Conservation (phyloP, 108 stramenopile genomes). For the Bacterosira constricta region DNA sequence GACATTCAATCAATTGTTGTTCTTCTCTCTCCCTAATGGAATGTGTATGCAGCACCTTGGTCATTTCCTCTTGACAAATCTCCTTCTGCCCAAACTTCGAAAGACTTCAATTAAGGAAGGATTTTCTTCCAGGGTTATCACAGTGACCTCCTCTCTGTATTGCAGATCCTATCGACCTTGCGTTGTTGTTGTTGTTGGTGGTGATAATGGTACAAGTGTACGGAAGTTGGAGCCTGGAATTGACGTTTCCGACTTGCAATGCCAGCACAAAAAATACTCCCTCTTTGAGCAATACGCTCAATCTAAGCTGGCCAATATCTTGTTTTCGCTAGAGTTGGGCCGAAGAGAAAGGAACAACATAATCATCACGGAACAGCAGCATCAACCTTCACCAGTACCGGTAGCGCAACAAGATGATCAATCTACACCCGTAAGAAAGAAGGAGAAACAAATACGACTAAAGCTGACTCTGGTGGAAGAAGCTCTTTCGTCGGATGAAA, state of each 20-base stretch:
- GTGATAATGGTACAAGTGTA: slow-evolving; percentile 48
- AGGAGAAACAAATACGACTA: neutral
- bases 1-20: too few relatives aligned
- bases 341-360: slow-evolving; percentile 34
- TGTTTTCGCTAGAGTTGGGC: slow-evolving; percentile 75
- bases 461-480: neutral
- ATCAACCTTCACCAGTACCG: neutral
- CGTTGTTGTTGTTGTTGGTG: neutral
- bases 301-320: slow-evolving; percentile 86
- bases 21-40: neutral
- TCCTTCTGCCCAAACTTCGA: slow-evolving; percentile 58
- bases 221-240: slow-evolving; percentile 44
- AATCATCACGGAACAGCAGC: neutral
- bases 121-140: slow-evolving; percentile 39
- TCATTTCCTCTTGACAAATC: slow-evolving; percentile 77
- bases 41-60: slow-evolving; percentile 62
- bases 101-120: slow-evolving; percentile 24
- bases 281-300: slow-evolving; percentile 89
- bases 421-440: neutral
- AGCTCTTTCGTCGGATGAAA: neutral
- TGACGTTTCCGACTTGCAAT: slow-evolving; percentile 76
- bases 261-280: slow-evolving; percentile 58
- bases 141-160: slow-evolving; percentile 42
- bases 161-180: neutral
- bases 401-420: neutral